Evolutionary conservation across 768 basidiomycete genomes (phyloP), one percentile per base, ranked within the genome.

Genomic region (Ramaria sp.): DNA sequence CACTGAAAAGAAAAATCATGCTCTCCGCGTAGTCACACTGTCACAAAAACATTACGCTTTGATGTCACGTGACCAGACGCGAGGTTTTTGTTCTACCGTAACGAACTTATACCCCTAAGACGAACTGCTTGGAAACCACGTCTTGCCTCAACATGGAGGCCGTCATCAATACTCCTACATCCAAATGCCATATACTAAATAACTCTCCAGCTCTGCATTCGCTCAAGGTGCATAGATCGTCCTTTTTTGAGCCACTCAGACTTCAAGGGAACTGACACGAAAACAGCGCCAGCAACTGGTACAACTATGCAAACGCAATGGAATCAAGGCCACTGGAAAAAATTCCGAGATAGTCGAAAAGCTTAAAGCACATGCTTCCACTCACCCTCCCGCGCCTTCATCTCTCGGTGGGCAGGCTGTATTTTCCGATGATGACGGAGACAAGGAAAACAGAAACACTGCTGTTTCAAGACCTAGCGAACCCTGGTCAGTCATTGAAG

Each of bases 401-500:
- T 3, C 65, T 80, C 34, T 38, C 20, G n/a, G 22, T 12, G 32
- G 24, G 16, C 39, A 53, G 27, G 5, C 32, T 18, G 6, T 18
- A 5, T 15, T 51, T 13, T 44, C 52, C 7, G 59, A 56, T n/a
- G 64, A 67, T 52, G 59, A 57, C 24, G 64, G 69, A 3, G 63
- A 69, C 12, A 61, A 62, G 16, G 62, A 66, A 27, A 61, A 60
- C 34, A 15, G 52, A 30, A 30, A 60, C 57, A 18, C 44, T 58
- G 54, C 65, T 37, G 62, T 71, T 56, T 69, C 79, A 9, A 75
- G 85, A 41, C 83, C 84, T 0, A 86, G 85, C 62, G 84, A 87
- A 61, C 82, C 85, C 61, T 90, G 89, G 87, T 85, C 88, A 63
- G 70, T 90, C 56, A 78, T 89, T n/a, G 88, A 90, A 82, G 88